Evolutionary conservation across 164 flowering plant genomes (phyloP).

Genomic region (Vitis cinerea): DNA sequence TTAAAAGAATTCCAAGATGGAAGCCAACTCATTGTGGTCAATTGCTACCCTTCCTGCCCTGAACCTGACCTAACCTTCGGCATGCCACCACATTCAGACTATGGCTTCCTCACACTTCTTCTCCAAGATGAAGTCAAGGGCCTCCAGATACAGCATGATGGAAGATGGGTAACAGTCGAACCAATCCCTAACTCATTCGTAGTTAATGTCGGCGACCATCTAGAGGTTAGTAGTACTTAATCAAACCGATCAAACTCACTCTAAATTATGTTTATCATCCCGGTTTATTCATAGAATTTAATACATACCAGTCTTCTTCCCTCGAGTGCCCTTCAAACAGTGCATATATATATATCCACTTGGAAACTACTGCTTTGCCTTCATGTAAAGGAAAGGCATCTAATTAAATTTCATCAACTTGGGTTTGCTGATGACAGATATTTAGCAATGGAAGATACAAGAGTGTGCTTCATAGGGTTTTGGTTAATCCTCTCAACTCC

Average conservation of each 20-base stretch:
- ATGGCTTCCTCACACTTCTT: slow-evolving; percentile 7
- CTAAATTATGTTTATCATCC: not conserved
- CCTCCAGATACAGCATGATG: not conserved
- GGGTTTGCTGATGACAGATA: too few relatives aligned
- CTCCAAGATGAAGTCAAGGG: slow-evolving; percentile 11
- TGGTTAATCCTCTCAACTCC: slow-evolving; percentile 35
- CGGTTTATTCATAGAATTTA: too few relatives aligned
- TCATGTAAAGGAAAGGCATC: too few relatives aligned
- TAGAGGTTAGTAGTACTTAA: too few relatives aligned
- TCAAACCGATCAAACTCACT: not conserved
- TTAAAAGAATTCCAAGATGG: not conserved
- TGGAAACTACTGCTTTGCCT: too few relatives aligned
- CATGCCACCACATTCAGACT: slow-evolving; percentile 7
- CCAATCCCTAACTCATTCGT: not conserved
- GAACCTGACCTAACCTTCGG: slow-evolving; percentile 8
- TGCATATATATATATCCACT: too few relatives aligned
- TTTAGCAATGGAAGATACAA: slow-evolving; percentile 65
- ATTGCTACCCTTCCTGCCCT: slow-evolving; percentile 8
- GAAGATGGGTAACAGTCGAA: not conserved
- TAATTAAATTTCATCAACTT: too few relatives aligned
- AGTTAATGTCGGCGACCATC: slow-evolving; percentile 2
- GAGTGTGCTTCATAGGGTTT: slow-evolving; percentile 58
- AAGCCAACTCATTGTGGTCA: slow-evolving; percentile 8
- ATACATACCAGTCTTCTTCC: too few relatives aligned
- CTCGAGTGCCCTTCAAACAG: too few relatives aligned